Evolutionary conservation across 805 yeast species (phyloP).

Genomic region (Saccharomycopsis selenospora): DNA sequence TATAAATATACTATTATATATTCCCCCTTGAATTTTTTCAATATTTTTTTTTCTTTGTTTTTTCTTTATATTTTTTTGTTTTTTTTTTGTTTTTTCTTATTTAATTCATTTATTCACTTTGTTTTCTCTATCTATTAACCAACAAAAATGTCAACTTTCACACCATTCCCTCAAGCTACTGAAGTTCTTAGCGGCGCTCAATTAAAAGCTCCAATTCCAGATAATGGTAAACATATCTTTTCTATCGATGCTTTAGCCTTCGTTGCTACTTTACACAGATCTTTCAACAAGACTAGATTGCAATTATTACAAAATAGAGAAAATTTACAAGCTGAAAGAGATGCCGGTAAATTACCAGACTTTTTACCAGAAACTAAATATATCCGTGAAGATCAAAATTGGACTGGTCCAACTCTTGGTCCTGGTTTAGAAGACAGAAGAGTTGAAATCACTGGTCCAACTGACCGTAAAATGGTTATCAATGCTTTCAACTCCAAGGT

Average conservation of each 20-base stretch:
- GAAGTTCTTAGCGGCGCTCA: slow-evolving; percentile 43
- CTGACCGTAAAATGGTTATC: slow-evolving; percentile 70
- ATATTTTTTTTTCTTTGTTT: no score
- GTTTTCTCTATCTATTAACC: no score
- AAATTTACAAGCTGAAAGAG: slow-evolving; percentile 47
- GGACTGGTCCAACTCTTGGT: slow-evolving; percentile 67
- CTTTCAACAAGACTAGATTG: slow-evolving; percentile 50
- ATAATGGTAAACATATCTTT: slow-evolving; percentile 43
- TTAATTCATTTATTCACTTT: no score
- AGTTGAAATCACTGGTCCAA: slow-evolving; percentile 71
- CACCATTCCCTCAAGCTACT: slow-evolving; percentile 39
- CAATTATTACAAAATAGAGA: slow-evolving; percentile 50
- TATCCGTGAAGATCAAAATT: slow-evolving; percentile 57
- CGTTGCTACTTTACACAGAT: slow-evolving; percentile 59
- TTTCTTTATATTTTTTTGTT: no score
- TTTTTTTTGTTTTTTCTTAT: no score
- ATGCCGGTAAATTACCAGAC: slow-evolving; percentile 58
- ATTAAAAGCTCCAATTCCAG: slow-evolving; percentile 44
- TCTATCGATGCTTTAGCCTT: slow-evolving; percentile 58
- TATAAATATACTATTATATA: no score
- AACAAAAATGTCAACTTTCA: no score
- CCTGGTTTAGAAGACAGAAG: slow-evolving; percentile 65
- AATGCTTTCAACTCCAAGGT: slow-evolving; percentile 64
- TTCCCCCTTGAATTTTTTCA: no score
- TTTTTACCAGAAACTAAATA: slow-evolving; percentile 57